Conservation (phyloP, 2,329 filamentous ascomycete species). For the Myriosclerotinia curreyana region DNA sequence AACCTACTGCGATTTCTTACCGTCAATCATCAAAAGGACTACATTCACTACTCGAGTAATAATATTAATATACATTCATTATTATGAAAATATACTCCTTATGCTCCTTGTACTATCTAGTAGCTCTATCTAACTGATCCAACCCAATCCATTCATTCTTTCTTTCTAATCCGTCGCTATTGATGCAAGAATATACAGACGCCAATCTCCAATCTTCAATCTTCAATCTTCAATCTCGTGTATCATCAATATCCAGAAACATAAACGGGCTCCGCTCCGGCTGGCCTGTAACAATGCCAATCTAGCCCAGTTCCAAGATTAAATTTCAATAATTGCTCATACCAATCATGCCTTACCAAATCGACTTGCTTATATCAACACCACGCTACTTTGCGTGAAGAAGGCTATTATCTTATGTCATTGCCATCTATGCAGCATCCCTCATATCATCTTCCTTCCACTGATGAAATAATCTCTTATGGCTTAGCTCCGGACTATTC, state of each 20-base stretch:
- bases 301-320: constrained; percentile 4
- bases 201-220: background rate
- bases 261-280: background rate
- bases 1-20: too few species aligned
- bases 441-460: constrained; percentile 15
- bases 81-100: background rate
- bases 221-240: background rate
- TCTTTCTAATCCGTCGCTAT: background rate
- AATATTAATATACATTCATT: background rate
- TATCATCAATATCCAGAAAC: background rate
- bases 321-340: constrained; percentile 12
- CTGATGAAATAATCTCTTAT: constrained; percentile 28
- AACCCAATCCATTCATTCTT: too few species aligned
- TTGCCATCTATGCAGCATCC: constrained; percentile 8
- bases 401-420: constrained; percentile 7
- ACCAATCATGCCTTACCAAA: background rate
- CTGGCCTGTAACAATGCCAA: background rate
- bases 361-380: background rate
- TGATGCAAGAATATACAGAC: constrained; percentile 4
- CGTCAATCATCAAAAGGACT: too few species aligned
- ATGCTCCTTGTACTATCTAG: background rate
- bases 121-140: background rate
- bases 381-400: background rate
- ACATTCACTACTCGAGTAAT: too few species aligned
- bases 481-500: constrained; percentile 29